Evolutionary conservation across 306 rosid genomes (phyloP).

Genomic region (barrel medic (Medicago truncatula)): MtrunA17r5.0-ANR NC_053043.1:47929501-47930000

Average conservation of each 20-base stretch:
- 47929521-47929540: conserved; percentile 95
- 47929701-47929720: conserved; percentile 10
- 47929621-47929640: not conserved
- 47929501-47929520: conserved; percentile 85
- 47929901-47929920: conserved; percentile 75
- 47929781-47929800: not conserved
- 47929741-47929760: conserved; percentile 3
- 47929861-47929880: not conserved
- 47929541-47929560: conserved; percentile 99
- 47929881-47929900: conserved; percentile 2
- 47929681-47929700: not conserved
- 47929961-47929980: conserved; percentile 93
- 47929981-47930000: conserved; percentile 79
- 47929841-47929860: not conserved
- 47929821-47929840: not conserved
- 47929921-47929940: conserved; percentile 92
- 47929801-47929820: not conserved
- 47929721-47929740: not conserved
- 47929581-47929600: conserved; percentile 14
- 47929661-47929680: not conserved
- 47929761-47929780: not conserved
- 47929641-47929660: not conserved
- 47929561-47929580: conserved; percentile 71
- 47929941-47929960: conserved; percentile 95
- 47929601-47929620: conserved; percentile 28